These are phyloP conservation scores for Talaromyces thailandensis DNA, from an alignment of 495 filamentous ascomycete genomes.

Conservation along the genomic window DNA sequence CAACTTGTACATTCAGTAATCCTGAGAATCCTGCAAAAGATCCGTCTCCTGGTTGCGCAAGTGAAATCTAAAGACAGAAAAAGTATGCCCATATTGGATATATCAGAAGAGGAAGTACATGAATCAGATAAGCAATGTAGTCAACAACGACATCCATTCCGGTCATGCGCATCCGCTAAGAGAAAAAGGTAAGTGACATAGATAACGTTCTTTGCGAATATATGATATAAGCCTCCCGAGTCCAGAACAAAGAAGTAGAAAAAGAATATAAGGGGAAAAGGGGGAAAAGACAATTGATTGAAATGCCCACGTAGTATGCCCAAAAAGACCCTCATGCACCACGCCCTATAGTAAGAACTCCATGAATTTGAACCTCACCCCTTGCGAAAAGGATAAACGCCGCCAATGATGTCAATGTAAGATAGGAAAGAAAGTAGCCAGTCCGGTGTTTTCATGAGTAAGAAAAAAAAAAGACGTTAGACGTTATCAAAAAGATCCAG, in stretches of 20 bases:
- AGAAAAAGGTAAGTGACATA: not conserved
- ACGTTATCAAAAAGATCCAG: not conserved
- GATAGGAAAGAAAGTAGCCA: not conserved
- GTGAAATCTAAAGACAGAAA: too few species aligned
- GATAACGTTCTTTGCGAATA: not conserved
- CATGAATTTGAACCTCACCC: not conserved
- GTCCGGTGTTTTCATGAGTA: not conserved
- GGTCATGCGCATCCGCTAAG: not conserved
- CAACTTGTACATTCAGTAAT: too few species aligned
- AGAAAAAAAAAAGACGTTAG: not conserved
- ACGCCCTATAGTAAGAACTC: not conserved
- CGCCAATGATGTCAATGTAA: not conserved
- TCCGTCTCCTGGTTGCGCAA: too few species aligned
- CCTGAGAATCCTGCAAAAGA: too few species aligned
- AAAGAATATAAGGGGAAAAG: not conserved
- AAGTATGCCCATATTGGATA: not conserved
- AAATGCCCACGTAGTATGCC: not conserved
- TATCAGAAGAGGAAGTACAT: not conserved
- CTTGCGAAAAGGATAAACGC: not conserved
- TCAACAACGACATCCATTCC: too few species aligned
- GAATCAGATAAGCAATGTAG: not conserved
- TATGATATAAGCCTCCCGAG: not conserved
- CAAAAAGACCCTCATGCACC: not conserved
- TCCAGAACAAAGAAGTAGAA: not conserved
- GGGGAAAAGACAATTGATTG: not conserved